Evolutionary conservation across 1,284 basidiomycete genomes (phyloP), one percentile per base, ranked within the genome.

Genomic region (Ceratobasidium sp.): DNA sequence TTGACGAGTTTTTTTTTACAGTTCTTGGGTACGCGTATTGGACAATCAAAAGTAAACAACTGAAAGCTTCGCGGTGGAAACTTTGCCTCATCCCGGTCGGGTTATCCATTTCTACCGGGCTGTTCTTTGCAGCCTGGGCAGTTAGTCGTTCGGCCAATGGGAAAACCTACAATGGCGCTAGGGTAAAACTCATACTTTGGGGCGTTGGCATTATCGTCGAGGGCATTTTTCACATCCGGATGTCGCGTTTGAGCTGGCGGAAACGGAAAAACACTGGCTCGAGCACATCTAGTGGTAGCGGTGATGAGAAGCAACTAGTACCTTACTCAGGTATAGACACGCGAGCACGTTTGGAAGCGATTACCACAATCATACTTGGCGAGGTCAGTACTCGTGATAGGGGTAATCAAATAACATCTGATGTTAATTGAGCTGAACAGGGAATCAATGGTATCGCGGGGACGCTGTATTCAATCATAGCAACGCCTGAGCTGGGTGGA

Each of bases 401-500:
- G 15, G n/a, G n/a, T n/a, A n/a, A n/a, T n/a, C n/a, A n/a, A n/a
- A n/a, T n/a, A n/a, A n/a, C n/a, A n/a, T 53, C n/a, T 53, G 2
- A 11, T 22, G 50, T 45, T 19, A 24, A 41, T 47, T 29, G 27
- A 8, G n/a, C 29, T 48, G 36, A 31, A 22, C 24, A 73, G 71
- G 71, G 71, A 19, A 73, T 73, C 59, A 73, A 73, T 36, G 60
- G 57, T 14, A 73, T 73, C 27, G 71, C 71, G 14, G 71, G 71
- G 11, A 53, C 71, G 1, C 50, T 73, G 14, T 73, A 63, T 22
- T 45, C 59, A 15, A 45, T 73, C 24, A 60, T 63, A 50, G 31
- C 60, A n/a, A 59, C 71, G 7, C 71, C 71, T 5, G 59, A 48
- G 6, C 53, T 53, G 17, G 24, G 59, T 7, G 51, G 60, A 8